Percentiles rank a stretch among this genome's conserved stretches.
Conservation (phyloP, 805 yeast species). For the Ascoidea rubescens region DNA sequence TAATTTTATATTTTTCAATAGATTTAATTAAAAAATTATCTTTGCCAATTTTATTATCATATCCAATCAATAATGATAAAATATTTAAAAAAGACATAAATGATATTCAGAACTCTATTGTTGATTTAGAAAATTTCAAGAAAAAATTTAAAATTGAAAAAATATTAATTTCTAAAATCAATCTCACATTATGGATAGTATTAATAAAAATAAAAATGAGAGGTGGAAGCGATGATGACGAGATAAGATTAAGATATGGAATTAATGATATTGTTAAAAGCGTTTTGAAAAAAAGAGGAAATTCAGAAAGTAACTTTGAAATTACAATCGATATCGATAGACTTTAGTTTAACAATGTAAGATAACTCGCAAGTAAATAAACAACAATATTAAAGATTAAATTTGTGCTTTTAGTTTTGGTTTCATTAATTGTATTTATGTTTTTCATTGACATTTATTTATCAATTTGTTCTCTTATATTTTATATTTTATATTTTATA, state of each 20-base stretch:
- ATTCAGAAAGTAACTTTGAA: constrained; percentile 19
- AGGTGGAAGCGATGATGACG: constrained; percentile 67
- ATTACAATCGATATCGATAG: constrained; percentile 30
- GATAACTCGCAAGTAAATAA: too few relatives aligned
- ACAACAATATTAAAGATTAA: too few relatives aligned
- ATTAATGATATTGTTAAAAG: constrained; percentile 27
- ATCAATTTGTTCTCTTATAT: too few relatives aligned
- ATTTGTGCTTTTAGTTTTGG: too few relatives aligned
- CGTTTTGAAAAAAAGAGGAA: constrained; percentile 15
- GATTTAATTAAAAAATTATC: constrained; percentile 36
- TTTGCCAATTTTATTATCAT: constrained; percentile 36
- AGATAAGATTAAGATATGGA: constrained; percentile 38
- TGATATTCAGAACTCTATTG: constrained; percentile 30
- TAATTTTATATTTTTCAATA: constrained; percentile 37
- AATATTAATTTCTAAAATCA: constrained; percentile 45
- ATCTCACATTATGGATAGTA: constrained; percentile 43
- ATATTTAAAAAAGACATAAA: constrained; percentile 22
- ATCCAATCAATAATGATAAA: constrained; percentile 28
- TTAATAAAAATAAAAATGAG: constrained; percentile 41
- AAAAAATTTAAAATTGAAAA: constrained; percentile 30
- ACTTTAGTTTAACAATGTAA: constrained; percentile 9
- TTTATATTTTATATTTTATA: too few relatives aligned
- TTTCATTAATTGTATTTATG: too few relatives aligned
- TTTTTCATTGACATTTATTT: too few relatives aligned
- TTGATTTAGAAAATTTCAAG: constrained; percentile 36